Base-by-base conservation (phyloP, 352 stramenopile genomes). In the Phytophthora aleatoria region DNA sequence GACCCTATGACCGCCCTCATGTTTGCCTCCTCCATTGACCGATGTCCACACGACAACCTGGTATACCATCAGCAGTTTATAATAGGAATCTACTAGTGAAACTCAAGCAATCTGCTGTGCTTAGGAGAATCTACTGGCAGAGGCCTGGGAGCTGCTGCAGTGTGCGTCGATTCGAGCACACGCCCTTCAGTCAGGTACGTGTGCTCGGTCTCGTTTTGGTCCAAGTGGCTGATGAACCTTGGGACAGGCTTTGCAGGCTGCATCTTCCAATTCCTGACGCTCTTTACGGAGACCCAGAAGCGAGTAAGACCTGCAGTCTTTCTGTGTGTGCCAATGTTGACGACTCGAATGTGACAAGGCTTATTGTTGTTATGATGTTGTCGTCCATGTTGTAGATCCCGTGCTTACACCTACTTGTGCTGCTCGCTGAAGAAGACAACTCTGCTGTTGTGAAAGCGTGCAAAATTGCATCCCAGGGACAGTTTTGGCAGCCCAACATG, bases 401-500 rank as follows among this genome's bases (percentile, higher is more conserved):
- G 41, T 76, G 81, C 33, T 71, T 93, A 24, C 67, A 72, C 13
- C 56, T 92, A 0, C 61, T 94, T 10, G 60, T 94, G 44, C 49
- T 81, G 11, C 73, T 94, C 2, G 79, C 83, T 20, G 57, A 84
- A 38, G 70, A 84, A 13, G 69, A 94, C 42, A 71, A 73, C 7
- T 57, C 69, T 10, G 73, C 77, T 12, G 77, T 86, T 11, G 77
- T 88, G 7, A 60, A 73, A 2, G 69, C 83, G 0, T 90, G 81
- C 59, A 77, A 87, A 68, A 47, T 91, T 54, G 85, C 83, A 26
- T 74, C 75, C 2, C 83, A 91, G 56, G 85, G 85, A 2, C 83
- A 89, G 30, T 61, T 82, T 12, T 92, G 84, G 79, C 76, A 90
- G 61, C 85, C 85, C 33, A 87, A 90, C 52, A 91, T 92, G 77